Base-by-base conservation (phyloP, 2,329 filamentous ascomycete genomes). In the Xylaria sp. region DNA sequence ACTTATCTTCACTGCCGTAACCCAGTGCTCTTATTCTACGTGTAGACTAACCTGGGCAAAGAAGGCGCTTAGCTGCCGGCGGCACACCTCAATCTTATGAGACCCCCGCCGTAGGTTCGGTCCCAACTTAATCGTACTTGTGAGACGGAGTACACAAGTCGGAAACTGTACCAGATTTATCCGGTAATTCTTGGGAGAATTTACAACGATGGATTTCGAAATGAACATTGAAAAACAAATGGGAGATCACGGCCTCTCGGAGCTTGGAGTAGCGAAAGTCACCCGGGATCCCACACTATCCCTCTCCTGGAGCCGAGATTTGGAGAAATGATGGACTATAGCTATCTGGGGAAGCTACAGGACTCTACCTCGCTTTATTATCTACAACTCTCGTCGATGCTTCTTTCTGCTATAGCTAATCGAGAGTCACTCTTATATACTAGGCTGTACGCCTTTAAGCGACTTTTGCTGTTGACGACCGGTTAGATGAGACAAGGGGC, bases 271-370 rank as follows among this genome's bases (percentile, higher is more conserved):
- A 60, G 56, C 34, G 7, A 64, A 39, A 37, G 44, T 23, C 32
- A 51, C 12, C 23, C 23, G 62, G 44, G 32, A 44, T 54, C 18
- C 28, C 28, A 18, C 13, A 25, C 23, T 44, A 54, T 32, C 18
- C 1, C 5, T 12, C 10, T 41, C 28, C 25, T 28, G n/a, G 25
- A 28, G n/a, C 10, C 44, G 41, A n/a, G 39, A n/a, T 23, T 64
- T 57, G 62, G 52, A 64, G 62, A 51, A 39, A 51, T 15, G 28
- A 41, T 39, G 41, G 51, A 34, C 2, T 25, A 55, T 55, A 25
- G 34, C 1, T 44, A 34, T 37, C 23, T n/a, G 37, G 28, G 48
- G 28, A 3, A 32, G 56, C 20, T 9, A 54, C 25, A 54, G 25
- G 8, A n/a, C 25, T 54, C 13, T 20, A 37, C 15, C 28, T 56